Evolutionary conservation across 176 grass and related monocot genomes (phyloP).

Genomic region (Avena eriantha): DNA sequence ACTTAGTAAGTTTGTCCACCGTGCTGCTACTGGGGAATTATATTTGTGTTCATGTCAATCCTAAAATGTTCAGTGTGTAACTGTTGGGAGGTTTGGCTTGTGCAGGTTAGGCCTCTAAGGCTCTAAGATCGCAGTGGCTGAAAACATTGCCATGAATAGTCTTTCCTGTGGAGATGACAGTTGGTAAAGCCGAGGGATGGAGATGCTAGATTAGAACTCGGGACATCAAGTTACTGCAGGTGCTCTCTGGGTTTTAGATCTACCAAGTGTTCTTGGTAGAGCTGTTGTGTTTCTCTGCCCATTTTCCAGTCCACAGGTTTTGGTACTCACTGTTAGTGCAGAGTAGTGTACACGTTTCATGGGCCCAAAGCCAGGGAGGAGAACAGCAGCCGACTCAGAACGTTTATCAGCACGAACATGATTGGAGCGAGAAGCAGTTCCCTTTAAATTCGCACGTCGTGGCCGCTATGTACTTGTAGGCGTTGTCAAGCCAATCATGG

Average conservation of each 20-base stretch:
- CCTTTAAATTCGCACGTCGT: not conserved
- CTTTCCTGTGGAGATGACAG: not conserved
- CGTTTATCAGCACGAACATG: slow-evolving; percentile 2
- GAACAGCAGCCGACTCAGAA: not conserved
- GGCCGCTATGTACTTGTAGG: not conserved
- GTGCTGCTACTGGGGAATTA: not conserved
- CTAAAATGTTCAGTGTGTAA: not conserved
- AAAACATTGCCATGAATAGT: slow-evolving; percentile 3
- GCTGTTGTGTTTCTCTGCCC: slow-evolving; percentile 1
- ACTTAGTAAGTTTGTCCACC: slow-evolving; percentile 45
- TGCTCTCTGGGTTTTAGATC: slow-evolving; percentile 32
- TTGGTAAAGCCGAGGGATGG: slow-evolving; percentile 4
- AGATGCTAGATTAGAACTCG: slow-evolving; percentile 41
- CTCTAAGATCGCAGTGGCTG: not conserved
- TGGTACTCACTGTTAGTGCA: slow-evolving; percentile 31
- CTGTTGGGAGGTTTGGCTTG: slow-evolving; percentile 2
- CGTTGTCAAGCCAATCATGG: slow-evolving; percentile 20
- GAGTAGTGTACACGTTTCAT: slow-evolving; percentile 26
- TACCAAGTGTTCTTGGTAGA: not conserved
- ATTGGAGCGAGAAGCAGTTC: not conserved
- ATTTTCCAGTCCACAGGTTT: slow-evolving; percentile 30
- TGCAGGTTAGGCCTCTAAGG: slow-evolving; percentile 44
- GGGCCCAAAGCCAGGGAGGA: not conserved
- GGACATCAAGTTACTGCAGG: not conserved
- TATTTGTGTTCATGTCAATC: not conserved